Evolutionary conservation across 768 basidiomycete genomes (phyloP).

Genomic region (Roridomyces roridus): DNA sequence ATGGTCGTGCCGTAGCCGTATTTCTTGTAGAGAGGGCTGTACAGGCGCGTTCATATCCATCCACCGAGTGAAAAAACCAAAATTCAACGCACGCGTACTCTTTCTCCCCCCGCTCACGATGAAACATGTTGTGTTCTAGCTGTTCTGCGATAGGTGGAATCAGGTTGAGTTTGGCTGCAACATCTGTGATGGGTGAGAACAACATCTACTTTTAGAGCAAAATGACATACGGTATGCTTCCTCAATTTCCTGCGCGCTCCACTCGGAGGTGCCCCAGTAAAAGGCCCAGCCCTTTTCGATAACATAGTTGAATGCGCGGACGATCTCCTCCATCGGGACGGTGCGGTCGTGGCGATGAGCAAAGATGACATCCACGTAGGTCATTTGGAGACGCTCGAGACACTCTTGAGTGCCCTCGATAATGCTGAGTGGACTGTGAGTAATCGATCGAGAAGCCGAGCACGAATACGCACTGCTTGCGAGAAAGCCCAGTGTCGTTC

Average conservation of each 20-base stretch:
- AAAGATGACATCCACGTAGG: slow-evolving; percentile 77
- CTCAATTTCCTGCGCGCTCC: slow-evolving; percentile 73
- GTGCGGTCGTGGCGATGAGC: slow-evolving; percentile 71
- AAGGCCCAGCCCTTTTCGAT: slow-evolving; percentile 77
- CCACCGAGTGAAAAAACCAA: no score
- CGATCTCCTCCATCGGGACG: slow-evolving; percentile 77
- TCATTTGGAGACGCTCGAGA: slow-evolving; percentile 71
- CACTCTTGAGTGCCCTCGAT: slow-evolving; percentile 76
- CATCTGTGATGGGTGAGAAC: slow-evolving; percentile 43
- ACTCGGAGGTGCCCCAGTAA: slow-evolving; percentile 83
- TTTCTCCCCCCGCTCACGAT: slow-evolving; percentile 81
- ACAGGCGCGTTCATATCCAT: no score
- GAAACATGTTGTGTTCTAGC: slow-evolving; percentile 78
- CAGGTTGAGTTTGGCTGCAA: slow-evolving; percentile 71
- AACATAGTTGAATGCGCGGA: slow-evolving; percentile 81
- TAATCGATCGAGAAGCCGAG: background rate
- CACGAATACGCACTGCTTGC: slow-evolving; percentile 58
- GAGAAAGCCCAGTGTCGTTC: slow-evolving; percentile 60
- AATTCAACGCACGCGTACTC: slow-evolving; percentile 75
- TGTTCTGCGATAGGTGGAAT: slow-evolving; percentile 80
- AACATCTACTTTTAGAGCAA: background rate
- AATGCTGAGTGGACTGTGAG: slow-evolving; percentile 47
- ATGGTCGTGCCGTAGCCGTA: slow-evolving; percentile 76
- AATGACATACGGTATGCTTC: slow-evolving; percentile 61
- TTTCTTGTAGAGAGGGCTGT: slow-evolving; percentile 71